Evolutionary conservation across 2,329 filamentous ascomycete species (phyloP).

Genomic region (Cucurbitaria berberidis): DNA sequence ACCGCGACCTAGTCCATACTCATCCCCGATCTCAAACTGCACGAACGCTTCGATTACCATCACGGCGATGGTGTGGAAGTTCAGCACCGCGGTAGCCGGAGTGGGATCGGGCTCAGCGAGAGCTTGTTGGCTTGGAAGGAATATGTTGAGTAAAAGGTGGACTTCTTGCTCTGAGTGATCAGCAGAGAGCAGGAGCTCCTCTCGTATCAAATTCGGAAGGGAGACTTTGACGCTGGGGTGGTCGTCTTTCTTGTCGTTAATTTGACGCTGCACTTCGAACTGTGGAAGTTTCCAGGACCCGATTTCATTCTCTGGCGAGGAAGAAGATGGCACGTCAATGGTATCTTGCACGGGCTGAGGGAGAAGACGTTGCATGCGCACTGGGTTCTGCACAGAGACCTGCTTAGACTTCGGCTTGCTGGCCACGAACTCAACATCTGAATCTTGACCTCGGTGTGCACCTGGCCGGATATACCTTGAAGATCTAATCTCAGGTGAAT

Average conservation of each 20-base stretch:
- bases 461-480: not conserved
- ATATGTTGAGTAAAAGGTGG: conserved; percentile 34
- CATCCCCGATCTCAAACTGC: conserved; percentile 35
- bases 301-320: not conserved
- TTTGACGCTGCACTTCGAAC: conserved; percentile 23
- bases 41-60: conserved; percentile 40
- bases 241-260: conserved; percentile 11
- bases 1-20: conserved; percentile 16
- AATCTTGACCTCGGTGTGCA: not conserved
- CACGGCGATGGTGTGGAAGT: conserved; percentile 43
- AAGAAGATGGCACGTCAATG: not conserved
- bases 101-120: conserved; percentile 23
- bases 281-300: conserved; percentile 27
- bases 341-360: not conserved
- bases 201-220: conserved; percentile 46
- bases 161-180: conserved; percentile 35
- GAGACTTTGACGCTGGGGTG: conserved; percentile 39
- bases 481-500: not conserved
- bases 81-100: conserved; percentile 33
- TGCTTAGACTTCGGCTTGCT: conserved; percentile 3
- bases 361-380: not conserved
- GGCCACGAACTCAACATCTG: conserved; percentile 4
- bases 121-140: conserved; percentile 34
- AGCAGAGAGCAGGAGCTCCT: conserved; percentile 34
- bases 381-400: not conserved